Evolutionary conservation across 2,329 filamentous ascomycete genomes (phyloP).

Genomic region (Curvularia verruculosa): DNA sequence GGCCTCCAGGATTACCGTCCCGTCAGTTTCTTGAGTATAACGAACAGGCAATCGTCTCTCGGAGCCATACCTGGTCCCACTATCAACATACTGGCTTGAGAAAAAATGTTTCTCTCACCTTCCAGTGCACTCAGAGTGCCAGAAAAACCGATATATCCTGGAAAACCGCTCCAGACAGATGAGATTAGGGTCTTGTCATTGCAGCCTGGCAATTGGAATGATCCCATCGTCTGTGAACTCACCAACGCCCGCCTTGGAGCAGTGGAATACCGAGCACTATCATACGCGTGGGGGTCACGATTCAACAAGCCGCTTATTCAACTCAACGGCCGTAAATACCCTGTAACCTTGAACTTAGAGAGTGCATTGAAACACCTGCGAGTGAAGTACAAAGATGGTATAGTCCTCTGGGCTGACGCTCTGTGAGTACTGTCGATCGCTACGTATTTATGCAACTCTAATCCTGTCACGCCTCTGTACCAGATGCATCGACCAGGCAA

Average conservation of each 20-base stretch:
- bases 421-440: slow-evolving; percentile 2
- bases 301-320: neutral
- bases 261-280: neutral
- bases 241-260: neutral
- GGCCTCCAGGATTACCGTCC: neutral
- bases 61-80: neutral
- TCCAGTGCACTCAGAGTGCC: neutral
- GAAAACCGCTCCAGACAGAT: neutral
- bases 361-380: slow-evolving; percentile 20
- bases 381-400: slow-evolving; percentile 1
- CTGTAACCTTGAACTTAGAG: slow-evolving; percentile 24
- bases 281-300: neutral
- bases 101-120: slow-evolving; percentile 9
- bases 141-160: neutral
- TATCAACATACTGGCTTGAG: neutral
- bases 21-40: neutral
- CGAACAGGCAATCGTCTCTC: neutral
- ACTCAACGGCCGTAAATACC: slow-evolving; percentile 5
- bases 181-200: slow-evolving; percentile 15
- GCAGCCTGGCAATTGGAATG: slow-evolving; percentile 18
- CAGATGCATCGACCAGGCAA: neutral
- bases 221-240: slow-evolving; percentile 19
- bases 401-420: slow-evolving; percentile 27
- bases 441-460: neutral
- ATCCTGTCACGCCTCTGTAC: slow-evolving; percentile 20